phyloP scores from a whole-genome alignment of 257 asterid genomes.

The Solanum microdontum region DNA sequence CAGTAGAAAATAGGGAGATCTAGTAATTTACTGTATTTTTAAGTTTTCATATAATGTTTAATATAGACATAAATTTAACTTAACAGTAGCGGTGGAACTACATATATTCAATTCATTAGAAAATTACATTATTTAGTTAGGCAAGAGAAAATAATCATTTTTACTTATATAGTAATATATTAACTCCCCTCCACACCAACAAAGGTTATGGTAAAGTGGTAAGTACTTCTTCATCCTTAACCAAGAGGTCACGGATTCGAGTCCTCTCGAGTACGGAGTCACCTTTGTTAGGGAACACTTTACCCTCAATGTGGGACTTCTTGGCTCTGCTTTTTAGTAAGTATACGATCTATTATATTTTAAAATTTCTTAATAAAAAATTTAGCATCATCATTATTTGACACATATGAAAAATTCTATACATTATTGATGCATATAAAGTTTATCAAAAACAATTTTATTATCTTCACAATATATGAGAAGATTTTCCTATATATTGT shows the following conservation, averaged over 20 bases:
- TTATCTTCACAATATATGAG: background rate
- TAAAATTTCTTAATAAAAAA: background rate
- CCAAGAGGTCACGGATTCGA: too few relatives aligned
- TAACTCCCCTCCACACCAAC: background rate
- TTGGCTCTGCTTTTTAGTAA: background rate
- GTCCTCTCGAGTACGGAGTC: too few relatives aligned
- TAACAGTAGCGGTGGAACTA: background rate
- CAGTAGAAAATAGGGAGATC: background rate
- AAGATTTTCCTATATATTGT: accelerated
- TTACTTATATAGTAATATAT: background rate
- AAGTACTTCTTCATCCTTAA: too few relatives aligned
- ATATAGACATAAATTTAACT: background rate
- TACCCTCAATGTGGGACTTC: too few relatives aligned
- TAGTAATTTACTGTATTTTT: background rate
- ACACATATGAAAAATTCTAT: background rate
- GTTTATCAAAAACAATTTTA: background rate
- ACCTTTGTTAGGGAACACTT: too few relatives aligned
- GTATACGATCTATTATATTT: background rate
- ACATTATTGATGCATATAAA: background rate
- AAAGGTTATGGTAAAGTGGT: too few relatives aligned
- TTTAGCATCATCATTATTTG: background rate
- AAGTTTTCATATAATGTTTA: background rate
- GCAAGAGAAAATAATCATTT: background rate
- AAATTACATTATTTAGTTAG: background rate
- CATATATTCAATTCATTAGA: background rate